Conservation (phyloP, 2,329 filamentous ascomycete species). For the Ilyonectria sp. region DNA sequence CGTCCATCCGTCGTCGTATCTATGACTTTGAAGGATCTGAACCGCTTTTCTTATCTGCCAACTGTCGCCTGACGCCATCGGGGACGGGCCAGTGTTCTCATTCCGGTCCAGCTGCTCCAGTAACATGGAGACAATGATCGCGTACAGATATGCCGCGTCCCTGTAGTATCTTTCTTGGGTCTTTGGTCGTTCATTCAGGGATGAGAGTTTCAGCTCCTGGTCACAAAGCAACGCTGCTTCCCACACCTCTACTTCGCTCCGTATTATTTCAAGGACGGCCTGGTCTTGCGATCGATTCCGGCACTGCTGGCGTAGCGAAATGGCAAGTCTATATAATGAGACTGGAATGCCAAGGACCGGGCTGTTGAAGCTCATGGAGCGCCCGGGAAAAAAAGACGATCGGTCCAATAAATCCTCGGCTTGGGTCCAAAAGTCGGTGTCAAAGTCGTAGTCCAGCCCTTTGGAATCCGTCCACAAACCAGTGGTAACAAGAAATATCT, state of each 20-base stretch:
- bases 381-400: slow-evolving; percentile 28
- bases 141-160: slow-evolving; percentile 40
- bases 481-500: slow-evolving; percentile 39
- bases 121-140: slow-evolving; percentile 37
- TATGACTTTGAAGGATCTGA: slow-evolving; percentile 32
- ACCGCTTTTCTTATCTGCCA: slow-evolving; percentile 38
- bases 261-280: background rate
- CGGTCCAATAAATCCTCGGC: slow-evolving; percentile 35
- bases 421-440: slow-evolving; percentile 36
- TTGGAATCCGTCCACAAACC: slow-evolving; percentile 41
- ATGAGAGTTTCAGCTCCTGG: background rate
- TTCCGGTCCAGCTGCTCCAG: slow-evolving; percentile 31
- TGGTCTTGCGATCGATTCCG: background rate
- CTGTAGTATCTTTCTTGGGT: slow-evolving; percentile 24
- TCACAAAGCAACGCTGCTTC: slow-evolving; percentile 28
- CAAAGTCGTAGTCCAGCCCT: slow-evolving; percentile 24
- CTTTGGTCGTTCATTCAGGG: background rate
- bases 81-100: background rate
- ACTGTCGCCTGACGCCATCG: slow-evolving; percentile 1
- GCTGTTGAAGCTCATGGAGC: slow-evolving; percentile 36
- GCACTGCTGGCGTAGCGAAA: slow-evolving; percentile 33
- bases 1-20: slow-evolving; percentile 36
- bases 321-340: slow-evolving; percentile 32
- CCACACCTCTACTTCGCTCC: slow-evolving; percentile 32
- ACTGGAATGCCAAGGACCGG: slow-evolving; percentile 44